phyloP scores from a whole-genome alignment of 1,139 yeast genomes.

The Candida glucosophila region DNA sequence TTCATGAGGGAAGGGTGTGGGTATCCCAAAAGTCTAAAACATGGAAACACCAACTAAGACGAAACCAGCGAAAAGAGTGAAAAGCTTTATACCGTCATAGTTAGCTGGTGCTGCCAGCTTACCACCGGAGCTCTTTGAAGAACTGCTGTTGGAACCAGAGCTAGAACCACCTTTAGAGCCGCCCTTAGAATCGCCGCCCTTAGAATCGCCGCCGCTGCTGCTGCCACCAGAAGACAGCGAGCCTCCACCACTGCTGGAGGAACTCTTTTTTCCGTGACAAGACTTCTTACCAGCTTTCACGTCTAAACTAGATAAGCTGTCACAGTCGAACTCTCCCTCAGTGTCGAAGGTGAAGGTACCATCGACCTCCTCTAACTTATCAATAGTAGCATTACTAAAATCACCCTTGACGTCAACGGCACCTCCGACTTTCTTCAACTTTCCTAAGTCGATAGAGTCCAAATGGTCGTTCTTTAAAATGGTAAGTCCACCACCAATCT shows the following conservation, averaged over 20 bases:
- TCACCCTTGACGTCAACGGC: slow-evolving; percentile 75
- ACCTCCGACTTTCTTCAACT: slow-evolving; percentile 73
- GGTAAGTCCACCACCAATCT: slow-evolving; percentile 83
- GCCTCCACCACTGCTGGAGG: background rate
- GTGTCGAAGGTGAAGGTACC: slow-evolving; percentile 90
- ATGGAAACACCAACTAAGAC: slow-evolving; percentile 60
- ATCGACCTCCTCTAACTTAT: slow-evolving; percentile 62
- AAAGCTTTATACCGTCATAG: slow-evolving; percentile 22
- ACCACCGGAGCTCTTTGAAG: slow-evolving; percentile 13
- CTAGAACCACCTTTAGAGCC: slow-evolving; percentile 15
- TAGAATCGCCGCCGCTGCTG: too few species aligned
- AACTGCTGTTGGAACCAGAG: slow-evolving; percentile 5
- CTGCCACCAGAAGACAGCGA: too few species aligned
- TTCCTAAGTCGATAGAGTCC: slow-evolving; percentile 55
- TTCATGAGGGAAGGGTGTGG: too few species aligned
- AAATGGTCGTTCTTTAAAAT: slow-evolving; percentile 77
- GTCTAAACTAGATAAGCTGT: slow-evolving; percentile 64
- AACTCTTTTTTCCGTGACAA: too few species aligned
- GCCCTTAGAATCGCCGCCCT: too few species aligned
- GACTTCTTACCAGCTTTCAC: slow-evolving; percentile 66
- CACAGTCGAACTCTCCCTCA: slow-evolving; percentile 64
- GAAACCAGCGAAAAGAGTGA: slow-evolving; percentile 48
- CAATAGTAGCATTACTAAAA: slow-evolving; percentile 72
- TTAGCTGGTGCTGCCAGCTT: slow-evolving; percentile 17
- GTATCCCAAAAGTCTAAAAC: too few species aligned